Conservation (phyloP, 139 green algal species). For the Chlorella sp. region DNA sequence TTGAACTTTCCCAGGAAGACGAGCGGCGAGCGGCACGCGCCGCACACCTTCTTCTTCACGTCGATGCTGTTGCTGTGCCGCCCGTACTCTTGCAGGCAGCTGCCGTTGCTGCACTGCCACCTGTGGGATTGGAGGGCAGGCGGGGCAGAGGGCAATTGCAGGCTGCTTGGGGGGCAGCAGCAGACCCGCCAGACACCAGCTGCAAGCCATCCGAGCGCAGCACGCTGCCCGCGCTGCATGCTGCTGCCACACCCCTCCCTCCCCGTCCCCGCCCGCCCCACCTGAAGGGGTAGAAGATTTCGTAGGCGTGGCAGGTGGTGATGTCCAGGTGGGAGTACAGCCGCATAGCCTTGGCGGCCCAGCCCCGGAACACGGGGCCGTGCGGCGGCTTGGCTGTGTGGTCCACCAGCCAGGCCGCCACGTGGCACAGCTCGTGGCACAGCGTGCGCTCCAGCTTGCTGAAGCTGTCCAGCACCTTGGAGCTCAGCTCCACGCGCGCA, state of each 20-base stretch:
- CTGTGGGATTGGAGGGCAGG: conserved; percentile 5
- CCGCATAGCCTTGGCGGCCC: conserved; percentile 45
- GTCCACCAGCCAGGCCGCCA: conserved; percentile 66
- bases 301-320: conserved; percentile 70
- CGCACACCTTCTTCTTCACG: conserved; percentile 53
- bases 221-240: neutral
- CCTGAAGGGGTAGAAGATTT: conserved; percentile 55
- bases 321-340: conserved; percentile 53
- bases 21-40: conserved; percentile 51
- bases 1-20: conserved; percentile 58
- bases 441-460: conserved; percentile 63
- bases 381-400: conserved; percentile 67
- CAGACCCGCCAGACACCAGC: neutral
- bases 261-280: conserved; percentile 29
- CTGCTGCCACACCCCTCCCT: neutral
- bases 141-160: neutral
- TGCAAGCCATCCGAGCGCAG: neutral
- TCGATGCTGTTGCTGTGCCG: conserved; percentile 72
- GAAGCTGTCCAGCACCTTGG: conserved; percentile 66
- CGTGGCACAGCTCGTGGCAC: conserved; percentile 75
- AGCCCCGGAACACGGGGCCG: conserved; percentile 61
- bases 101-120: conserved; percentile 63
- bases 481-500: conserved; percentile 60
- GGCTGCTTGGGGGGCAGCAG: neutral
- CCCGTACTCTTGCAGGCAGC: conserved; percentile 54